These are phyloP conservation scores for Lotus japonicus DNA, from an alignment of 306 rosid species.

Conservation along the genomic window DNA sequence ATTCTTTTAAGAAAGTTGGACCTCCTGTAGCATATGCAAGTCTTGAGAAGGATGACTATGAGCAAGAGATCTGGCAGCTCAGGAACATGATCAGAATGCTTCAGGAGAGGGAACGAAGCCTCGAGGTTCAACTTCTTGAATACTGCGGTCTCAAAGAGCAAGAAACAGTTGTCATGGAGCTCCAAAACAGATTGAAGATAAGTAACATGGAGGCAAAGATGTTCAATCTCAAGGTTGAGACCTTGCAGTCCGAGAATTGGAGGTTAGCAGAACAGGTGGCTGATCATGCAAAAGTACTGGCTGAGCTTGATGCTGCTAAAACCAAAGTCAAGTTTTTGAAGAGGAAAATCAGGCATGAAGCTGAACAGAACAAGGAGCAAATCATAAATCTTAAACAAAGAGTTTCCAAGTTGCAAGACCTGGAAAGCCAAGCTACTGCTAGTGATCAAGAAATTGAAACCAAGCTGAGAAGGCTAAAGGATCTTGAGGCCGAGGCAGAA, in stretches of 20 bases:
- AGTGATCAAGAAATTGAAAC: constrained; percentile 28
- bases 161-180: constrained; percentile 75
- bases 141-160: constrained; percentile 84
- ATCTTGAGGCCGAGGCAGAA: constrained; percentile 51
- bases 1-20: constrained; percentile 32
- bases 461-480: constrained; percentile 43
- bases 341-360: constrained; percentile 66
- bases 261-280: constrained; percentile 48
- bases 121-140: constrained; percentile 77
- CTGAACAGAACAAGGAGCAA: constrained; percentile 66
- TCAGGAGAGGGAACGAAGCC: constrained; percentile 69
- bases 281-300: constrained; percentile 40
- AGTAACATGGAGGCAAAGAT: constrained; percentile 74
- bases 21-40: constrained; percentile 35
- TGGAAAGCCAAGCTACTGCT: constrained; percentile 36
- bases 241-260: constrained; percentile 59
- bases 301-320: constrained; percentile 70
- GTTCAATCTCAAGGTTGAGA: constrained; percentile 65
- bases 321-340: constrained; percentile 55
- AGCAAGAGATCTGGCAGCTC: constrained; percentile 56
- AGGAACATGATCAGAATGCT: constrained; percentile 54
- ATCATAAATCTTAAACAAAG: constrained; percentile 52
- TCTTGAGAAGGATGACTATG: constrained; percentile 45
- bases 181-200: constrained; percentile 68
- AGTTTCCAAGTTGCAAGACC: constrained; percentile 60